Evolutionary conservation across 345 rosid genomes (phyloP).

Genomic region (Populus euphratica): DNA sequence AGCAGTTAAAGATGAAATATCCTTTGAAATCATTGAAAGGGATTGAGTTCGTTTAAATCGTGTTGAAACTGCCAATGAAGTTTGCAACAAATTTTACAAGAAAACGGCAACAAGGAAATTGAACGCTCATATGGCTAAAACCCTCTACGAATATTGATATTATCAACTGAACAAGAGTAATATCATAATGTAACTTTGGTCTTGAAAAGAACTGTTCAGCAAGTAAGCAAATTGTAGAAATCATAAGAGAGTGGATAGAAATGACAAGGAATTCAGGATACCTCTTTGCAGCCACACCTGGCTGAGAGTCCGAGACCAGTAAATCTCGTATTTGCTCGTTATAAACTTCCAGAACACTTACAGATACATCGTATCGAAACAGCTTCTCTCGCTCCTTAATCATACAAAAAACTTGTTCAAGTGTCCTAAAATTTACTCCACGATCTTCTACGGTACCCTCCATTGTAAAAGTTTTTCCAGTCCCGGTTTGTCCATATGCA

Average conservation of each 20-base stretch:
- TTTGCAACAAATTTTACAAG: no score
- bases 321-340: constrained; percentile 94
- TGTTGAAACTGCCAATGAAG: no score
- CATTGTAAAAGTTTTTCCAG: constrained; percentile 92
- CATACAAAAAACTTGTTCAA: constrained; percentile 64
- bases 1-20: no score
- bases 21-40: no score
- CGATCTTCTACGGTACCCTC: constrained; percentile 86
- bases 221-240: no score
- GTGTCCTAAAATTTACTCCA: constrained; percentile 89
- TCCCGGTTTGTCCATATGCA: constrained; percentile 97
- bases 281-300: constrained; percentile 64
- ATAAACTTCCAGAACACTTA: constrained; percentile 94
- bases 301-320: constrained; percentile 54
- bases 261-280: constrained; percentile 9
- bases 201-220: no score
- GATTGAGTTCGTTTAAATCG: no score
- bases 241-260: neutral
- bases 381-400: constrained; percentile 57
- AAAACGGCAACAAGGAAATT: no score
- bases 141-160: no score
- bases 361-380: constrained; percentile 67
- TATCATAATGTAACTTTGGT: no score
- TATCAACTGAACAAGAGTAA: no score
- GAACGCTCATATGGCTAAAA: no score